Percentiles rank a stretch among this genome's conserved stretches.
These are phyloP conservation scores for Chiua sp. DNA, from an alignment of 1,284 basidiomycete species.

Conservation along the genomic window DNA sequence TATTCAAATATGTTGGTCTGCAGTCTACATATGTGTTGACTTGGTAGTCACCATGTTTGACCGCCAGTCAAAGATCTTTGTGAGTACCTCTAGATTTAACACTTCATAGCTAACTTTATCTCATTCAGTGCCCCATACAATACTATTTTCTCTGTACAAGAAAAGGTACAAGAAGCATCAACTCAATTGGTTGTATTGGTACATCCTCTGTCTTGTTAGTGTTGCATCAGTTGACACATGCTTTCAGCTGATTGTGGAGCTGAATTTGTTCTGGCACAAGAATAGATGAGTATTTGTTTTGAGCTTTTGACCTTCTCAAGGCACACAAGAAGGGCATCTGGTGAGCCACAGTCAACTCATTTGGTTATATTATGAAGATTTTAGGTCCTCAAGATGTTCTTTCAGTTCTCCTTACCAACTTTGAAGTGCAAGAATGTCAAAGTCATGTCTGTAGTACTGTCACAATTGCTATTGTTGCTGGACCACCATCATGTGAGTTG, in stretches of 20 bases:
- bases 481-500: too few species aligned
- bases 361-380: conserved; percentile 99
- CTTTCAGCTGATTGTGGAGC: conserved; percentile 93
- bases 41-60: too few species aligned
- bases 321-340: conserved; percentile 99
- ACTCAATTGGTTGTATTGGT: conserved; percentile 98
- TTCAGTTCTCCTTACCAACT: conserved; percentile 94
- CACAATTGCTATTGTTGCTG: conserved; percentile 96
- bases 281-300: conserved; percentile 99
- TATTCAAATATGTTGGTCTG: too few species aligned
- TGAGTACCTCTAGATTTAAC: conserved; percentile 51
- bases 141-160: conserved; percentile 97
- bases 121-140: conserved; percentile 92
- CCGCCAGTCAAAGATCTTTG: conserved; percentile 98
- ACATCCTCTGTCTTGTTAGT: conserved; percentile 29
- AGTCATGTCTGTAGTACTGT: conserved; percentile 99
- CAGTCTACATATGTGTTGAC: too few species aligned
- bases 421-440: conserved; percentile 98
- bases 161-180: conserved; percentile 99
- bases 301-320: conserved; percentile 97
- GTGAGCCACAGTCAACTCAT: conserved; percentile 98
- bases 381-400: conserved; percentile 99
- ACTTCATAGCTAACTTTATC: conserved; percentile 18
- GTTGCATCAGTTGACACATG: conserved; percentile 14
- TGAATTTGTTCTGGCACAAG: conserved; percentile 97